A percentile compares a stretch with the other conserved stretches of the same genome.
phyloP scores from a whole-genome alignment of 169 alveolate genomes.

The Plasmodium sp. region DNA sequence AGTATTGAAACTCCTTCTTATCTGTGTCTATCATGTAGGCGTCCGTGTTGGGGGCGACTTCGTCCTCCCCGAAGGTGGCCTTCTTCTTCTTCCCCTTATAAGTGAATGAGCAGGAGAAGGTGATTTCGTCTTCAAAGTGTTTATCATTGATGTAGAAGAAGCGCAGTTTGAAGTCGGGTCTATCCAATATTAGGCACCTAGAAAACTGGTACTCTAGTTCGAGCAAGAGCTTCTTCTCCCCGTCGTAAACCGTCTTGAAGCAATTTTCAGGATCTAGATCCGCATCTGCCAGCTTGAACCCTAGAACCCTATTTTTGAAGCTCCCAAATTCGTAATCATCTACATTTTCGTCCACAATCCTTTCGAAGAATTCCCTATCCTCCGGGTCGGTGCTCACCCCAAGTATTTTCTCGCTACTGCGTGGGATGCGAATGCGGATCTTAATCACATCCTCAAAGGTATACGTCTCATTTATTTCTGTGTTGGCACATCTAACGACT shows the following conservation, averaged over 20 bases:
- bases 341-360: background rate
- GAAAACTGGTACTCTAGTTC: constrained; percentile 1
- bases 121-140: constrained; percentile 1
- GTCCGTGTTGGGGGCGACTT: background rate
- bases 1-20: background rate
- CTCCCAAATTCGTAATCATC: constrained; percentile 16
- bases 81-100: constrained; percentile 19
- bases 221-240: background rate
- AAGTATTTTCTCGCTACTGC: constrained; percentile 3
- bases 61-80: constrained; percentile 17
- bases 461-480: constrained; percentile 17
- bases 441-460: constrained; percentile 19
- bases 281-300: constrained; percentile 17
- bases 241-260: constrained; percentile 21
- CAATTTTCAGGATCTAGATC: constrained; percentile 51
- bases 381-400: constrained; percentile 21
- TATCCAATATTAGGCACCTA: constrained; percentile 36
- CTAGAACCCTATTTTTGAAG: background rate
- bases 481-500: constrained; percentile 25
- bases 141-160: background rate
- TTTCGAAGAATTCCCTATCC: constrained; percentile 17
- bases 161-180: constrained; percentile 15
- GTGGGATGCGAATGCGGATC: constrained; percentile 13
- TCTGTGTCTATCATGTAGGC: constrained; percentile 8
- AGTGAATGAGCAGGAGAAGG: constrained; percentile 9